phyloP scores from a whole-genome alignment of 371 early-diverging fungal species.

The Nematocida ironsii region DNA sequence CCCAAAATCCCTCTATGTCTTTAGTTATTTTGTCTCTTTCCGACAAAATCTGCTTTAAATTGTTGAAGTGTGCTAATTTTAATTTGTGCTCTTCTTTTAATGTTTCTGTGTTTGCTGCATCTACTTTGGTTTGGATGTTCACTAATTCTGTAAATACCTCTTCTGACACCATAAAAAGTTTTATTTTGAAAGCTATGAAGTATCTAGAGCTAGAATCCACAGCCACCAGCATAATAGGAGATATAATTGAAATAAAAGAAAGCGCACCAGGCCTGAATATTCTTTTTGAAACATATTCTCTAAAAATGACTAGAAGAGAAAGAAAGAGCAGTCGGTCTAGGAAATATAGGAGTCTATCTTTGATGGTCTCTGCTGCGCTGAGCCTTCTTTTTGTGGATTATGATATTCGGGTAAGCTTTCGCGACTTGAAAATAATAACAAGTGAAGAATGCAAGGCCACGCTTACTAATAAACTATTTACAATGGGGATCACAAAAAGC shows the following conservation, averaged over 20 bases:
- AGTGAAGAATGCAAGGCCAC: constrained; percentile 30
- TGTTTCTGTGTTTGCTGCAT: constrained; percentile 17
- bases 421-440: constrained; percentile 17
- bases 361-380: constrained; percentile 49
- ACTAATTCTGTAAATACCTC: constrained; percentile 32
- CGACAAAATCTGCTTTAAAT: constrained; percentile 17
- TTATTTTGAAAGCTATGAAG: constrained; percentile 44
- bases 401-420: constrained; percentile 6
- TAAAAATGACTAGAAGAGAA: constrained; percentile 52
- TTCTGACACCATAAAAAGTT: constrained; percentile 50
- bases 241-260: constrained; percentile 44
- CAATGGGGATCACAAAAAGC: constrained; percentile 47
- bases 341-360: constrained; percentile 32
- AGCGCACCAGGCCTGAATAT: constrained; percentile 25
- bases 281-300: constrained; percentile 53
- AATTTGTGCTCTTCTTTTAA: constrained; percentile 34
- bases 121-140: constrained; percentile 32
- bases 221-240: constrained; percentile 7
- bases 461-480: constrained; percentile 43
- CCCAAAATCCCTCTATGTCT: constrained; percentile 50
- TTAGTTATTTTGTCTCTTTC: constrained; percentile 15
- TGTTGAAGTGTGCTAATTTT: constrained; percentile 16
- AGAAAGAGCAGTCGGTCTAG: constrained; percentile 29
- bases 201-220: constrained; percentile 53
- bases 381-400: constrained; percentile 45